Evolutionary conservation across 495 filamentous ascomycete genomes (phyloP).

Genomic region (Pseudoneurospora amorphoporcata): DNA sequence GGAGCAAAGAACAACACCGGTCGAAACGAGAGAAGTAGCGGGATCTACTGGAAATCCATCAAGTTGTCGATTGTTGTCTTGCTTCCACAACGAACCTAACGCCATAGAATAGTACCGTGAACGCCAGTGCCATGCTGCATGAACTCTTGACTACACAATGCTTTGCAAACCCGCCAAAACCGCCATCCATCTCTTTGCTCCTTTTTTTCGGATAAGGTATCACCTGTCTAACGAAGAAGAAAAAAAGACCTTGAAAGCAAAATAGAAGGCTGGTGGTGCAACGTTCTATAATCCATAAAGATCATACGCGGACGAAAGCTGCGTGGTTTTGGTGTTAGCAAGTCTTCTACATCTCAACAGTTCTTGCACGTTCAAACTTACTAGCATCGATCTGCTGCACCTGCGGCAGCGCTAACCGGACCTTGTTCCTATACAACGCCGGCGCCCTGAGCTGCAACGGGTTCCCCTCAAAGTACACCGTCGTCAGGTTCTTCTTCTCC

Average conservation of each 20-base stretch:
- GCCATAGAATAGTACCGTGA: background rate
- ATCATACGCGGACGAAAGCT: constrained; percentile 25
- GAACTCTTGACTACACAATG: background rate
- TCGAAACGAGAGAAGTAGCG: background rate
- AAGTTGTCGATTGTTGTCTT: background rate
- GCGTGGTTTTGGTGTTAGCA: constrained; percentile 29
- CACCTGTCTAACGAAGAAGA: background rate
- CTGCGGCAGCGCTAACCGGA: constrained; percentile 76
- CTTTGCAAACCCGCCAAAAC: background rate
- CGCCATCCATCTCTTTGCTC: background rate
- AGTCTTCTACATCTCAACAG: background rate
- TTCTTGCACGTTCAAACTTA: constrained; percentile 45
- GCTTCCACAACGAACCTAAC: background rate
- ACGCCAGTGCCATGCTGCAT: constrained; percentile 4
- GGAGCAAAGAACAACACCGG: background rate
- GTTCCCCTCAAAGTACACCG: constrained; percentile 96
- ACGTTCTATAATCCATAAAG: background rate
- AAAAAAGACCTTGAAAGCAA: background rate
- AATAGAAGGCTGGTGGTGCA: background rate
- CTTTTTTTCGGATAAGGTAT: background rate
- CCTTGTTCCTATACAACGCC: constrained; percentile 85
- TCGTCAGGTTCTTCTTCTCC: constrained; percentile 70
- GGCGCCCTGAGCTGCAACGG: constrained; percentile 68
- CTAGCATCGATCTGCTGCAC: constrained; percentile 93
- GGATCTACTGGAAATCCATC: background rate